A percentile compares a stretch with the other conserved stretches of the same genome.
phyloP scores from a whole-genome alignment of 208 protist genomes.

The Crithidia thermophila region DNA sequence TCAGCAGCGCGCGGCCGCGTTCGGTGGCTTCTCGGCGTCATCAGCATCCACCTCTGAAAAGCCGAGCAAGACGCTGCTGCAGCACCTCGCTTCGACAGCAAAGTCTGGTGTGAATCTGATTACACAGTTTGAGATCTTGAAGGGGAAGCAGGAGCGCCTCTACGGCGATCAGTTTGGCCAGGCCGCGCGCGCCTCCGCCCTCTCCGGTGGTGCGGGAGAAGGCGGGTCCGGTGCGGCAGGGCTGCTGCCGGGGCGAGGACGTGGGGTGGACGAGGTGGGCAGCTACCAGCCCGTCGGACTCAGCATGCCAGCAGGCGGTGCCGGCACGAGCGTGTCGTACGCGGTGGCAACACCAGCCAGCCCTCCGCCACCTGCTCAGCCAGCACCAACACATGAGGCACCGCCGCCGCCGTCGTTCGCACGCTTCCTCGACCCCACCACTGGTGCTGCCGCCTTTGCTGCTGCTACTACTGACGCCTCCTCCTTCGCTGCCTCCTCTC shows the following conservation, averaged over 20 bases:
- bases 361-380: too few relatives aligned
- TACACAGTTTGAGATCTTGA: conserved; percentile 27
- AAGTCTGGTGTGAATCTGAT: conserved; percentile 22
- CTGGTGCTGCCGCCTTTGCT: neutral
- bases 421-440: neutral
- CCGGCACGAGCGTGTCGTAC: neutral
- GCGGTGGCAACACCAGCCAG: too few relatives aligned
- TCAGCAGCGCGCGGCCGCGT: conserved; percentile 32
- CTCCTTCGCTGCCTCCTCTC: too few relatives aligned
- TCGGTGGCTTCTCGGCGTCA: conserved; percentile 1
- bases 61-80: conserved; percentile 23
- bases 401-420: neutral
- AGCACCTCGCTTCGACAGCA: conserved; percentile 30
- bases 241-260: neutral
- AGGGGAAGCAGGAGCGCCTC: conserved; percentile 20
- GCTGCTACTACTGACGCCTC: neutral
- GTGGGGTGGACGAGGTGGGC: conserved; percentile 10
- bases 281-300: conserved; percentile 26
- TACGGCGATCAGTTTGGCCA: conserved; percentile 26
- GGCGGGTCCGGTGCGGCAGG: neutral
- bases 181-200: conserved; percentile 11
- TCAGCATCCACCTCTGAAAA: neutral
- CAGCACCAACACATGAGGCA: too few relatives aligned
- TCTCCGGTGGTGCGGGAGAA: too few relatives aligned
- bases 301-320: neutral